Base-by-base conservation (phyloP, 176 grass and related monocot species). In the Oryza brachyantha region DNA sequence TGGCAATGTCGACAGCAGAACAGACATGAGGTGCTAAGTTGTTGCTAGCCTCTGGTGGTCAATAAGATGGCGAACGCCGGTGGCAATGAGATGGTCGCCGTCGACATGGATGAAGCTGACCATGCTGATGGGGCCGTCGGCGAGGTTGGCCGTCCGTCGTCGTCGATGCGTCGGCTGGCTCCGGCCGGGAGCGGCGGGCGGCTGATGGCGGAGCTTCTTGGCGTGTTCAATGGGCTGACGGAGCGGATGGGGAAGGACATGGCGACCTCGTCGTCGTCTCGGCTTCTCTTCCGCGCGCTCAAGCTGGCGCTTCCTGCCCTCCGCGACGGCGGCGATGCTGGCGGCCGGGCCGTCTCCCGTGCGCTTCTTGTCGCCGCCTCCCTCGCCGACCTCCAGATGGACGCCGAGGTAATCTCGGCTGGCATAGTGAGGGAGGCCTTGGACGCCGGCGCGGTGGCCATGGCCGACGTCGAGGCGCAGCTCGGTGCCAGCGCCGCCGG, bases 351-450 rank as follows among this genome's bases (percentile, higher is more conserved):
- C n/a, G 9, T 55, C 21, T 2, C 50, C 21, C 91, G 91, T 29
- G 94, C 87, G 17, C 86, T 97, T 11, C 72, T 85, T 9, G 83
- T 94, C 62, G 94, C 89, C 27, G 84, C 75, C 13, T 84, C 93
- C 3, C 87, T 94, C 6, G 94, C 94, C 16, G 94, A 97, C 66
- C 94, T 97, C 42, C 91, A 97, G 95, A 97, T 97, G 95, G 95
- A 97, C 76, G 91, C 92, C 22, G 95, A 97, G 88, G 87, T 97
- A 35, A 97, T 97, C 86, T 97, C 95, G 13, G 89, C 95, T 0
- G 89, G 91, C 63, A 80, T 97, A 88, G 74, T 97, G 31, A 88
- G 91, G 70, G 85, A 94, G 83, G 89, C 89, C 32, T 52, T 97
- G 61, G 87, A 94, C 71, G 64, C 85, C 25, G 91, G 91, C 29